Evolutionary conservation across 2,329 filamentous ascomycete species (phyloP).

Genomic region (Stagonosporopsis tanaceti): DNA sequence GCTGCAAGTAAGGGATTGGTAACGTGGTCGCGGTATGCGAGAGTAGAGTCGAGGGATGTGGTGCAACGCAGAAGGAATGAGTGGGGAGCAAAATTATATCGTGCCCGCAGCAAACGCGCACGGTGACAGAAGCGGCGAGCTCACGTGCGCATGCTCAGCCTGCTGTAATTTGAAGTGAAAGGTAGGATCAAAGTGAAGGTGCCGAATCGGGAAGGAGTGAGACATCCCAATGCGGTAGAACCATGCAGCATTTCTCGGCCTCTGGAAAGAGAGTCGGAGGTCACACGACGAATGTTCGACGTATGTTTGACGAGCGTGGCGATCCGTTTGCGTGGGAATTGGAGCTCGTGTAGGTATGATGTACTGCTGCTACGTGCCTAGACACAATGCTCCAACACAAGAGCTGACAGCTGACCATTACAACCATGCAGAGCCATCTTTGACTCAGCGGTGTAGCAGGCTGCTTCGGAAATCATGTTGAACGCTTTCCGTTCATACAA

Average conservation of each 20-base stretch:
- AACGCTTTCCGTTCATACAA: no score
- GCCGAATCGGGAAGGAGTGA: conserved; percentile 13
- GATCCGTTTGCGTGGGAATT: conserved; percentile 13
- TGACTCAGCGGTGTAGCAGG: no score
- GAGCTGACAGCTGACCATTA: not conserved
- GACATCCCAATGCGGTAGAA: conserved; percentile 12
- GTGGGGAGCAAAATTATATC: conserved; percentile 7
- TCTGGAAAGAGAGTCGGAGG: not conserved
- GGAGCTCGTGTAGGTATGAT: conserved; percentile 11
- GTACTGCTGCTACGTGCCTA: not conserved
- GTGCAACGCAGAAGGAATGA: conserved; percentile 10
- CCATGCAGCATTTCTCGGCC: conserved; percentile 9
- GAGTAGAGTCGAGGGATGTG: conserved; percentile 4
- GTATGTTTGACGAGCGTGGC: conserved; percentile 1
- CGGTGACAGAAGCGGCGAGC: conserved; percentile 4
- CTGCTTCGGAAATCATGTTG: not conserved
- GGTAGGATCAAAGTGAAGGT: conserved; percentile 10
- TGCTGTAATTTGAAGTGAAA: conserved; percentile 1
- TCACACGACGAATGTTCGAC: conserved; percentile 8
- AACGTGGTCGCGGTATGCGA: conserved; percentile 5
- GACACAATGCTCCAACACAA: not conserved
- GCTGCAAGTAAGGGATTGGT: conserved; percentile 15
- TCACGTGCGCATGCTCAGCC: conserved; percentile 7
- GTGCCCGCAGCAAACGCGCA: conserved; percentile 6
- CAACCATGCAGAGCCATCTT: not conserved